Percentiles rank a stretch among this genome's conserved stretches.
These are phyloP conservation scores for Crepidotus sp. DNA, from an alignment of 1,284 basidiomycete genomes.

Conservation along the genomic window DNA sequence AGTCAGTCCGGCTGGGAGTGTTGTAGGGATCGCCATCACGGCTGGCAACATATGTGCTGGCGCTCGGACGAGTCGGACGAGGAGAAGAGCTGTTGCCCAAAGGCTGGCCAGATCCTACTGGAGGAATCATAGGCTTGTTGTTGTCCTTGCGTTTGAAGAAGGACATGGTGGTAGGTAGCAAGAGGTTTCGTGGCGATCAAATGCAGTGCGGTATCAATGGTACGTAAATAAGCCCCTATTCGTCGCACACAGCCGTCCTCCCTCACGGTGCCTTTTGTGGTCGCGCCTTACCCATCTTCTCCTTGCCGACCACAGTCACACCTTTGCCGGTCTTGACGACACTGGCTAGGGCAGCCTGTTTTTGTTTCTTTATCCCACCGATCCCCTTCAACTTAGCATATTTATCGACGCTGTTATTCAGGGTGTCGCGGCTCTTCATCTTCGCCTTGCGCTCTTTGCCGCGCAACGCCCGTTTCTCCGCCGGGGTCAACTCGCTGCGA, in stretches of 20 bases:
- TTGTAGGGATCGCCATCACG: slow-evolving; percentile 42
- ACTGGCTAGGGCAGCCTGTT: slow-evolving; percentile 69
- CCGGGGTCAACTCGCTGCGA: slow-evolving; percentile 77
- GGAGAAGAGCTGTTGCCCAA: slow-evolving; percentile 31
- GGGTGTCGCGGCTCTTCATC: slow-evolving; percentile 60
- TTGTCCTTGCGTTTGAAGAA: slow-evolving; percentile 69
- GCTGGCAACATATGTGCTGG: slow-evolving; percentile 56
- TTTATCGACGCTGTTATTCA: slow-evolving; percentile 64
- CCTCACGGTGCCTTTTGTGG: not conserved
- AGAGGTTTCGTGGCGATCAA: not conserved
- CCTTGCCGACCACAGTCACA: slow-evolving; percentile 80
- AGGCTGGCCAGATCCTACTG: slow-evolving; percentile 32
- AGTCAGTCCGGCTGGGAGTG: slow-evolving; percentile 20
- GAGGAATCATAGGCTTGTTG: slow-evolving; percentile 59
- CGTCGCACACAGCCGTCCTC: not conserved
- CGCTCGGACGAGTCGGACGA: slow-evolving; percentile 34
- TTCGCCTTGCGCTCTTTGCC: slow-evolving; percentile 70
- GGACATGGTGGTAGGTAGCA: slow-evolving; percentile 44
- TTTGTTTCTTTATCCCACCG: slow-evolving; percentile 64
- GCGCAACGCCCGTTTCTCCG: slow-evolving; percentile 70
- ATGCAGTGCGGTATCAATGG: not conserved
- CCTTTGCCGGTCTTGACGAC: slow-evolving; percentile 81
- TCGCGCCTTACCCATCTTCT: slow-evolving; percentile 24
- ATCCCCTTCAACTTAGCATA: slow-evolving; percentile 42
- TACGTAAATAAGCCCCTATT: not conserved